phyloP scores from a whole-genome alignment of 345 rosid species.

The Rhizophora apiculata region DNA sequence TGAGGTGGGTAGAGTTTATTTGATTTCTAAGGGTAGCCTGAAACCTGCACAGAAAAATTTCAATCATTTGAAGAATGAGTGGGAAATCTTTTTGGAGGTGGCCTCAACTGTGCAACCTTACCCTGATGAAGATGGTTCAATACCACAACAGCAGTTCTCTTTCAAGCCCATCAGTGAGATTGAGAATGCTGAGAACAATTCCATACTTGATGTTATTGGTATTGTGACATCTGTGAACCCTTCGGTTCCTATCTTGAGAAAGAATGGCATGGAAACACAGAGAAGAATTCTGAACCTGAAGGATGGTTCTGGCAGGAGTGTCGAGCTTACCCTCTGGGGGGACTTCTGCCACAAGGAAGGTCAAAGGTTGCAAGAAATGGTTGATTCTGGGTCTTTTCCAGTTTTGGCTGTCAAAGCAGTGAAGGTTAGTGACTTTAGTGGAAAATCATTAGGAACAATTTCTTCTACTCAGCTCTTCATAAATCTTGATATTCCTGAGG shows the following conservation, averaged over 20 bases:
- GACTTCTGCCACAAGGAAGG: conserved; percentile 87
- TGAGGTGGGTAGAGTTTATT: conserved; percentile 78
- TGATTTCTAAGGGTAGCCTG: conserved; percentile 80
- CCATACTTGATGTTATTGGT: conserved; percentile 74
- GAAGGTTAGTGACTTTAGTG: conserved; percentile 82
- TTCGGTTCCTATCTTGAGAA: conserved; percentile 74
- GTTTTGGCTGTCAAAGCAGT: conserved; percentile 85
- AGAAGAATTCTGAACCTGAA: conserved; percentile 71
- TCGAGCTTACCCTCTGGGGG: conserved; percentile 88
- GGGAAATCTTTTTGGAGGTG: conserved; percentile 83
- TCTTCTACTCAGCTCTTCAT: conserved; percentile 78
- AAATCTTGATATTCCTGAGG: conserved; percentile 79
- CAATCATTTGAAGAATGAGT: conserved; percentile 85
- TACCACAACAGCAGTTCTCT: conserved; percentile 81
- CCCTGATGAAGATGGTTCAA: conserved; percentile 77
- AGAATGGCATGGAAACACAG: conserved; percentile 97
- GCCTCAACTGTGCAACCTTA: conserved; percentile 74
- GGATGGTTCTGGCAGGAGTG: conserved; percentile 75
- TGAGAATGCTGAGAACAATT: conserved; percentile 68
- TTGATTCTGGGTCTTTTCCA: conserved; percentile 59
- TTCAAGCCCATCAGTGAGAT: conserved; percentile 78
- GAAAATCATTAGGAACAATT: conserved; percentile 79
- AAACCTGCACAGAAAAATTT: conserved; percentile 88
- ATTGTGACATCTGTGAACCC: conserved; percentile 72
- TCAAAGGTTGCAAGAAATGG: conserved; percentile 68